Percentiles rank a stretch among this genome's conserved stretches.
Conservation (phyloP, 257 asterid species). For the Gentiana macrophylla region DNA sequence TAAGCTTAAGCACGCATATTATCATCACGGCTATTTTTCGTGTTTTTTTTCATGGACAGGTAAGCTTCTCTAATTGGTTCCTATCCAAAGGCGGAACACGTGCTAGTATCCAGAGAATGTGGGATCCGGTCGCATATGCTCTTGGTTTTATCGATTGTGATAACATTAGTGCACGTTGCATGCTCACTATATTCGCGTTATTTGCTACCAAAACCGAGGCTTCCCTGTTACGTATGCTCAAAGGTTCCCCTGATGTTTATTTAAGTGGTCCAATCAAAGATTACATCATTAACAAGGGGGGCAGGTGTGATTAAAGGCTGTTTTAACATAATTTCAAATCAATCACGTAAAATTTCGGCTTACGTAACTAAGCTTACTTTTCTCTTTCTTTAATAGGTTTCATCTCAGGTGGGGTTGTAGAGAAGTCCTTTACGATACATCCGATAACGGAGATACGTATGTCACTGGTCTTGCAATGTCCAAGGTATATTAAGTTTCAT, state of each 20-base stretch:
- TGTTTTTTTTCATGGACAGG: slow-evolving; percentile 29
- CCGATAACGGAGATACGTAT: slow-evolving; percentile 57
- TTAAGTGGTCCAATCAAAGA: slow-evolving; percentile 91
- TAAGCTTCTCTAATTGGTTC: slow-evolving; percentile 97
- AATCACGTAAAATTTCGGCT: too few relatives aligned
- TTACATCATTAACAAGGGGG: slow-evolving; percentile 82
- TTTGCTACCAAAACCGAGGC: slow-evolving; percentile 99
- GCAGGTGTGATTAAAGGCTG: slow-evolving; percentile 42
- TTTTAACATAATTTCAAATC: neutral
- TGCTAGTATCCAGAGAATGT: slow-evolving; percentile 85
- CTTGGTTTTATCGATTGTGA: slow-evolving; percentile 97
- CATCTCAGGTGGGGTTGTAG: slow-evolving; percentile 99
- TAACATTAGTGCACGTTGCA: slow-evolving; percentile 97
- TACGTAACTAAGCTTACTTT: neutral
- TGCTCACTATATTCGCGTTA: slow-evolving; percentile 93
- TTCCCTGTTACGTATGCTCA: slow-evolving; percentile 95
- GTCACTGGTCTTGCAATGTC: slow-evolving; percentile 91
- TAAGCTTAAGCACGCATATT: too few relatives aligned
- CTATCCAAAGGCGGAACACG: slow-evolving; percentile 97
- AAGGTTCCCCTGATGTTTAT: slow-evolving; percentile 95
- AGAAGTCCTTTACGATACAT: slow-evolving; percentile 69
- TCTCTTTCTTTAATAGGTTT: slow-evolving; percentile 43
- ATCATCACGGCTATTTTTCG: too few relatives aligned
- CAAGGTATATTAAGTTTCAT: slow-evolving; percentile 38
- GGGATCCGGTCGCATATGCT: slow-evolving; percentile 99